Evolutionary conservation across 2,329 filamentous ascomycete genomes (phyloP).

Genomic region (Trichothecium roseum): DNA sequence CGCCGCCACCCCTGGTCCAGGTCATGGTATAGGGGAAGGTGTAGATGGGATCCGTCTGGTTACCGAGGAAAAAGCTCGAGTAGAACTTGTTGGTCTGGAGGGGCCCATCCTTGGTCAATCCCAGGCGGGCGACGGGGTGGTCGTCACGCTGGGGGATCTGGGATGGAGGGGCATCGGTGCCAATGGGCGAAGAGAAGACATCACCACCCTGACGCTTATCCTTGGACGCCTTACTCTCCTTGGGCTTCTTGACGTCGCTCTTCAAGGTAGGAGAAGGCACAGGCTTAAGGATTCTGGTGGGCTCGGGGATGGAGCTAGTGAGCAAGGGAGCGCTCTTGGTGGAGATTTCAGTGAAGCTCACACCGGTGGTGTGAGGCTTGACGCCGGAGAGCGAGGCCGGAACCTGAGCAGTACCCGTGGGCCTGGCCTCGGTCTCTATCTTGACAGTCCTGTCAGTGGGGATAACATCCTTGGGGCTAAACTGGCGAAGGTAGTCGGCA

Average conservation of each 20-base stretch:
- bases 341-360: slow-evolving; percentile 11
- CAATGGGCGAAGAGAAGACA: slow-evolving; percentile 47
- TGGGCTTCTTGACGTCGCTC: background rate
- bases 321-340: slow-evolving; percentile 13
- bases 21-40: slow-evolving; percentile 66
- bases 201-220: slow-evolving; percentile 19
- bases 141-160: slow-evolving; percentile 36
- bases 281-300: slow-evolving; percentile 20
- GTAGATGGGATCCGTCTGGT: slow-evolving; percentile 59
- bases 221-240: background rate
- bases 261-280: slow-evolving; percentile 2
- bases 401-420: slow-evolving; percentile 16
- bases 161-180: slow-evolving; percentile 36
- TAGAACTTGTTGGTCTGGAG: slow-evolving; percentile 74
- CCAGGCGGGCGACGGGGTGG: slow-evolving; percentile 47
- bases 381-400: slow-evolving; percentile 17
- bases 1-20: slow-evolving; percentile 55
- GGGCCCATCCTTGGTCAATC: slow-evolving; percentile 35
- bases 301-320: slow-evolving; percentile 22
- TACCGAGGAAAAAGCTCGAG: slow-evolving; percentile 67
- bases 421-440: slow-evolving; percentile 12
- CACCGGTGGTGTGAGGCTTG: slow-evolving; percentile 19
- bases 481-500: too few species aligned
- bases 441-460: slow-evolving; percentile 15
- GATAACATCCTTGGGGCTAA: too few species aligned